Evolutionary conservation across 805 yeast genomes (phyloP).

Genomic region (Starmerella roubikii): DNA sequence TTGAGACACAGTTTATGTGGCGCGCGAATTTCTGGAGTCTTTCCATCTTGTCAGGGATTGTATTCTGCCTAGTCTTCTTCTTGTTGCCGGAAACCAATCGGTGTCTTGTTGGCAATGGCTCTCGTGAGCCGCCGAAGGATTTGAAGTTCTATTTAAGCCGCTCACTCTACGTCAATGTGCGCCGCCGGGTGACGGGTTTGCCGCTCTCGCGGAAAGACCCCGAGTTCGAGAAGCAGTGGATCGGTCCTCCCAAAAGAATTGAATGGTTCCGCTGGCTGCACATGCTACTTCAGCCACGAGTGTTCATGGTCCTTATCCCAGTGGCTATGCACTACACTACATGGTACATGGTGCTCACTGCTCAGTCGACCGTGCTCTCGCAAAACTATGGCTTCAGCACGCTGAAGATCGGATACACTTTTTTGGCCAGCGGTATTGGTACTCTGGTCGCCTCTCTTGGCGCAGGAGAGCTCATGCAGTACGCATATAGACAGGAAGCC

Average conservation of each 20-base stretch:
- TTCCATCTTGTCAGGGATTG: conserved; percentile 46
- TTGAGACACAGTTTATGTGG: conserved; percentile 46
- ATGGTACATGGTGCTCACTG: conserved; percentile 59
- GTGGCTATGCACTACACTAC: conserved; percentile 49
- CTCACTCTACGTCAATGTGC: conserved; percentile 19
- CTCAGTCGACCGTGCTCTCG: conserved; percentile 44
- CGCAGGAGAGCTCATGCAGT: conserved; percentile 46
- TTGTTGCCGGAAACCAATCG: conserved; percentile 66
- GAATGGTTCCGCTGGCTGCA: conserved; percentile 28
- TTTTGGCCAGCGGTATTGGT: conserved; percentile 60
- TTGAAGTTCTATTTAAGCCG: conserved; percentile 10
- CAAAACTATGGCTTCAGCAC: conserved; percentile 38
- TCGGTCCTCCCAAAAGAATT: conserved; percentile 13
- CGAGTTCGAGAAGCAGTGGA: conserved; percentile 17
- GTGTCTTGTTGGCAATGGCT: conserved; percentile 60
- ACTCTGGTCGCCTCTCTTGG: conserved; percentile 46
- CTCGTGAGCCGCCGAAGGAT: conserved; percentile 32
- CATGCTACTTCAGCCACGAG: conserved; percentile 33
- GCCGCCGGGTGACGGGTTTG: conserved; percentile 17
- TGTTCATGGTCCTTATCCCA: conserved; percentile 39
- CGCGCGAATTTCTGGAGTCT: conserved; percentile 53
- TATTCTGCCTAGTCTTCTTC: conserved; percentile 25
- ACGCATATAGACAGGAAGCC: conserved; percentile 31
- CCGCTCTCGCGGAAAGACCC: conserved; percentile 18
- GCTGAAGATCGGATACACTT: conserved; percentile 53